Evolutionary conservation across 2,329 filamentous ascomycete genomes (phyloP), one percentile per base, ranked within the genome.

Genomic region (Paracamarosporium sp.): DNA sequence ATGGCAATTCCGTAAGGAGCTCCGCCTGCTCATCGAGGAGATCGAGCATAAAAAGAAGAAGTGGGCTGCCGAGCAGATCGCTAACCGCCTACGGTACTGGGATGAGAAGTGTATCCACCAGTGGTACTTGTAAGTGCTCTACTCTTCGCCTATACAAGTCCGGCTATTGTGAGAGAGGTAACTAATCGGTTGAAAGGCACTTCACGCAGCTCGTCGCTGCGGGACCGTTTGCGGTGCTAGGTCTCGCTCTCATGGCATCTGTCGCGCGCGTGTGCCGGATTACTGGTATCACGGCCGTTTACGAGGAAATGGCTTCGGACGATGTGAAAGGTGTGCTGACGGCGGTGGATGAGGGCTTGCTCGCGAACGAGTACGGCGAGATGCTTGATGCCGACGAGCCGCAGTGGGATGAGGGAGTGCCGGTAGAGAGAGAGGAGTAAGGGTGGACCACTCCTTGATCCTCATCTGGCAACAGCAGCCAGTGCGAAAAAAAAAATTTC

Each of bases 1-100:
- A 60, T 84, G 84, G 52, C 83, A 89, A 62, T 83, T 97, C 63
- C 87, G 91, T 33, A 89, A 91, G 45, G 83, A 87, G 55, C 74
- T 90, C 8, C 78, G 79, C 8, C 83, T 83, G 53, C 78, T 97
- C 2, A 67, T 82, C 1, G 56, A 61, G 1, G 73, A 74, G 11
- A 51, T 76, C 24, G 61, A 65, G 27, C 48, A 40, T 31, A 57
- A 43, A 36, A 68, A 65, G 59, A 69, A 62, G 50, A 62, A 52
- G 4, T 59, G 67, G 33, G 53, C 62, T 3, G 57, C 59, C 2
- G 57, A 53, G 31, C 69, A 63, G 4, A 64, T 79, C 2, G 55
- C 72, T 27, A 63, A 70, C 15, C 63, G 76, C 8, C 43, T 81
- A 13, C 58, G 46, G 8, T 78, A 72, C 50, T 80, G 79, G 79